These are phyloP conservation scores for Colletotrichum horii DNA, from an alignment of 2,329 filamentous ascomycete species.

Conservation along the genomic window DNA sequence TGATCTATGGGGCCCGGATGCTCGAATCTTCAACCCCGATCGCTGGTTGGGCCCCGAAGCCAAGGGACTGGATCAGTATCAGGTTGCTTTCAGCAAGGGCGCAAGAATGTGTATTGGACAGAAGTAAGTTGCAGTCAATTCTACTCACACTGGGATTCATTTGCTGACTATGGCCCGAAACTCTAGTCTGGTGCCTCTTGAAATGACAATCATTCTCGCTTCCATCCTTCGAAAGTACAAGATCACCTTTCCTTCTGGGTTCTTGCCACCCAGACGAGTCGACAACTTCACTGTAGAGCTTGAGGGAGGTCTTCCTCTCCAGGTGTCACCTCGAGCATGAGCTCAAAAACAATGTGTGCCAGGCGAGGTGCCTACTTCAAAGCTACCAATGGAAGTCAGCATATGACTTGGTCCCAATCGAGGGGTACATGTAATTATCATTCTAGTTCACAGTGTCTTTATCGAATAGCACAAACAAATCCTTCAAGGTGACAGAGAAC, in stretches of 20 bases:
- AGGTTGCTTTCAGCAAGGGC: background rate
- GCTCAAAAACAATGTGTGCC: fast-evolving
- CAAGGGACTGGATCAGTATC: background rate
- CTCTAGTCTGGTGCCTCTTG: background rate
- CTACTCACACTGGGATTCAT: background rate
- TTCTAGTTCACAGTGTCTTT: background rate
- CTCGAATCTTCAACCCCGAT: background rate
- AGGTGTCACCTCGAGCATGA: background rate
- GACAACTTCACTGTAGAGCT: background rate
- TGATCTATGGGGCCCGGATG: background rate
- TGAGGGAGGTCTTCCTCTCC: background rate
- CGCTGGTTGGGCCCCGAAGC: background rate
- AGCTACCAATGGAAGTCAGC: background rate
- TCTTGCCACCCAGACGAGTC: background rate
- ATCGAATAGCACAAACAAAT: background rate
- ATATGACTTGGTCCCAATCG: fast-evolving
- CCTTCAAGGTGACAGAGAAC: background rate
- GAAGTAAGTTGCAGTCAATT: background rate
- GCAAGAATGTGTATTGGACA: background rate
- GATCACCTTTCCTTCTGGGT: background rate
- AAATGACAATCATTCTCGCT: background rate
- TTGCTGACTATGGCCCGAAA: background rate
- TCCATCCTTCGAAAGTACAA: background rate
- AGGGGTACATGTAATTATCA: background rate
- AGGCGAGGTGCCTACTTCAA: fast-evolving